Evolutionary conservation across 78 protist species (phyloP), one percentile per base, ranked within the genome.

Genomic region (Blattamonas nauphoetae): DNA sequence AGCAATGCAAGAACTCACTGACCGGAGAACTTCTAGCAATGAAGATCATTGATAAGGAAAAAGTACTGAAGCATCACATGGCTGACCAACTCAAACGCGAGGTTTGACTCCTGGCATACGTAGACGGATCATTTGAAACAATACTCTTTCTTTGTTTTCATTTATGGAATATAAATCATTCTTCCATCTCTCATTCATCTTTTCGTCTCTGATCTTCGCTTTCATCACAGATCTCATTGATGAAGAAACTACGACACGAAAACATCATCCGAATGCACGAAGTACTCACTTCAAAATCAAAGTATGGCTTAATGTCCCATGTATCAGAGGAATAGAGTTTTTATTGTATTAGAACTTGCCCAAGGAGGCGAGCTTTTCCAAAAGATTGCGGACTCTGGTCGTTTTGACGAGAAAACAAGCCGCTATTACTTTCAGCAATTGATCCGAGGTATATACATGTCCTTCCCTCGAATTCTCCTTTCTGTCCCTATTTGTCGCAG

Each of bases 31-130:
- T 2, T 0, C 87, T 88, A 42, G 92, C 92, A 55, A 90, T 90
- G 36, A 90, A 90, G 88, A 64, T 90, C 41, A 46, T 90, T 44
- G 87, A 90, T 33, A 90, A 90, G 83, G 45, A 34, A 35, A 6
- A 33, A 44, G 45, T 90, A 4, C 41, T 2, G 29, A 0, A 82
- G 84, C 85, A 87, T 43, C 3, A 4, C 2, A 90, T 88, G 90
- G 85, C 46, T 41, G 90, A 42, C 42, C 92, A 90, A 78, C 45
- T 90, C 87, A 90, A 90, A 45, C 78, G 41, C 43, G 42, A 84
- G 84, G 85, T 89, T 63, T 83, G 88, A 3, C 44, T 89, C 38
- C 85, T 89, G 91, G 86, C 78, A 44, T 2, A 78, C 38, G 41
- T 89, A 34, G 29, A 79, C 42, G n/a, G n/a, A n/a, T n/a, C n/a